Percentiles rank a stretch among this genome's conserved stretches.
Conservation (phyloP, 148 eudicot genomes). For the Diospyros kaki region DNA sequence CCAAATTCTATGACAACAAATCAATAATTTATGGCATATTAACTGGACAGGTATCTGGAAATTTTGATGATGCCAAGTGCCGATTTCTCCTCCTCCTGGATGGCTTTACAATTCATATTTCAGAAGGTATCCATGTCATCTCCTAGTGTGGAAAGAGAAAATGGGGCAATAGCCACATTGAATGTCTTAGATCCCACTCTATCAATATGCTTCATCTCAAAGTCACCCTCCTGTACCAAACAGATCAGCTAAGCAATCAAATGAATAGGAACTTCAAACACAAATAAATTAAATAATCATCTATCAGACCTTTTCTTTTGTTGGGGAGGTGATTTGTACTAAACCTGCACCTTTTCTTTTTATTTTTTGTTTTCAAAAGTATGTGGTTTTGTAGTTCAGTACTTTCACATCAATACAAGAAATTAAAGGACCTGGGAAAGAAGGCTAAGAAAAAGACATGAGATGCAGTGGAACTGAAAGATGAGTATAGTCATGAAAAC, state of each 20-base stretch:
- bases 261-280: neutral
- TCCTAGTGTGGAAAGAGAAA: conserved; percentile 71
- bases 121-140: conserved; percentile 60
- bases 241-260: neutral
- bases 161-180: conserved; percentile 88
- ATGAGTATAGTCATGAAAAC: neutral
- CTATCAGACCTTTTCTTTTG: neutral
- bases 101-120: conserved; percentile 11
- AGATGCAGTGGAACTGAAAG: neutral
- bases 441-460: no score
- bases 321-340: no score
- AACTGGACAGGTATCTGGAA: neutral
- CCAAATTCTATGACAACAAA: conserved; percentile 6
- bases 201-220: conserved; percentile 94
- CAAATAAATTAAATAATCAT: neutral
- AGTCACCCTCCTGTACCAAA: conserved; percentile 76
- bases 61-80: neutral
- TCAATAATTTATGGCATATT: conserved; percentile 6
- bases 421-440: neutral
- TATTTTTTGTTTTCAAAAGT: no score
- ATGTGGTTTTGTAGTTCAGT: neutral
- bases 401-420: neutral
- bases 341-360: no score
- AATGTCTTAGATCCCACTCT: conserved; percentile 64
- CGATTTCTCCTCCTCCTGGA: neutral